Evolutionary conservation across 2,329 filamentous ascomycete species (phyloP), one percentile per base, ranked within the genome.

Genomic region (Parafenestella ontariensis): DNA sequence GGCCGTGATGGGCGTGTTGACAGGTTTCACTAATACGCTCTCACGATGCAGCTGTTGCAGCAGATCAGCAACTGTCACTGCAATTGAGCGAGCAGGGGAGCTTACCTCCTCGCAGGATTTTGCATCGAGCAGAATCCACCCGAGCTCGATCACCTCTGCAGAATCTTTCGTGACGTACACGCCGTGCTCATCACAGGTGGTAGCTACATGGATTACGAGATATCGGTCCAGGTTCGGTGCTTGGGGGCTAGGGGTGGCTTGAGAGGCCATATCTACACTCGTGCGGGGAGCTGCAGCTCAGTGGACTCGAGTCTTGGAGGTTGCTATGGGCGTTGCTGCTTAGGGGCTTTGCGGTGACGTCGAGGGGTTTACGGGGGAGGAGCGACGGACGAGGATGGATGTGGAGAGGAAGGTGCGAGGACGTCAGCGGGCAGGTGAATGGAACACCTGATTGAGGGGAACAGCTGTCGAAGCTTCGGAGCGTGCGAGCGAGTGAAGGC

Each of bases 121-220:
- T 64, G 92, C 89, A 76, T 97, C 93, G 61, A 97, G 84, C 72
- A 99, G 81, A 74, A 98, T 96, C 95, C 95, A 99, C 62, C 94
- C 95, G 75, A 99, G 85, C 85, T 99, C 95, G 78, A 99, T 99
- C 65, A 99, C 95, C 82, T 99, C 95, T 59, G 95, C 95, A 55
- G 95, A 98, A 80, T 99, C 95, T 81, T 98, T 98, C 56, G 95
- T 99, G 55, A 99, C 95, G 78, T 99, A 99, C 64, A 99, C 95
- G 61, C 95, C 95, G 80, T 99, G 95, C 78, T 99, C 95, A 78
- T 99, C 95, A 80, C 95, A 99, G 67, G 95, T 99, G 31, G 95
- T 99, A 62, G 95, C 95, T 73, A 98, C 94, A 79, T 99, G 95
- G 77, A 98, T 96, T 73, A 99, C 91, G 65, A 97, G 90, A 80